A percentile compares a stretch with the other conserved stretches of the same genome.
Conservation (phyloP, 192 early-diverging fungal species). For the Umbelopsis vinacea region DNA sequence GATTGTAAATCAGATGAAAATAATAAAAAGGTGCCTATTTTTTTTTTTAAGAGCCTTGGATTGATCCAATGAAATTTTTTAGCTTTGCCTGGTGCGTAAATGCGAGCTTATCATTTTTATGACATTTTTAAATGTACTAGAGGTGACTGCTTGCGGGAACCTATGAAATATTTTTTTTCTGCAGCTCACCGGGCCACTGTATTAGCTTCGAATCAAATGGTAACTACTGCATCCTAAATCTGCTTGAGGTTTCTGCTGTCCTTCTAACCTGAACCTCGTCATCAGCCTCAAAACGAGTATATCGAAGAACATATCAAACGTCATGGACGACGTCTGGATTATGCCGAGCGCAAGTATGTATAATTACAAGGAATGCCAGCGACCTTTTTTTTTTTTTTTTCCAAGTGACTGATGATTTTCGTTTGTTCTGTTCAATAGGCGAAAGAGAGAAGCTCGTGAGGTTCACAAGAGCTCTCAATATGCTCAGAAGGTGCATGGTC, state of each 20-base stretch:
- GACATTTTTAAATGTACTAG: no score
- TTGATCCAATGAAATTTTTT: no score
- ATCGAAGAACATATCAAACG: constrained; percentile 98
- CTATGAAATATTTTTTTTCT: not conserved
- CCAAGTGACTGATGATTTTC: not conserved
- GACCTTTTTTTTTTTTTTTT: no score
- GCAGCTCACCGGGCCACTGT: not conserved
- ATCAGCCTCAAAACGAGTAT: constrained; percentile 92
- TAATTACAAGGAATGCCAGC: not conserved
- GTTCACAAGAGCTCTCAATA: constrained; percentile 90
- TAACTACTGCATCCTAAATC: not conserved
- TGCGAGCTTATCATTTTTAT: no score
- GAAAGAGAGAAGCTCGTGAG: constrained; percentile 93
- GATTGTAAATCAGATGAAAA: constrained; percentile 25
- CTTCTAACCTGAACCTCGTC: not conserved
- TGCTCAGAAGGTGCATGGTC: constrained; percentile 96
- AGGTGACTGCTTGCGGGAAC: not conserved
- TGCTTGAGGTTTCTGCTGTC: not conserved
- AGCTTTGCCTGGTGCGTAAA: no score
- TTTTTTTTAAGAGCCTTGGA: no score
- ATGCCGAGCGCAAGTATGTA: constrained; percentile 91
- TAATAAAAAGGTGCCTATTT: no score
- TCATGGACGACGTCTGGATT: constrained; percentile 94
- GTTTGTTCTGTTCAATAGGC: constrained; percentile 53
- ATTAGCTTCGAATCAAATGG: constrained; percentile 20